Evolutionary conservation across 2,329 filamentous ascomycete species (phyloP), one percentile per base, ranked within the genome.

Genomic region (Alternaria gansuensis): DNA sequence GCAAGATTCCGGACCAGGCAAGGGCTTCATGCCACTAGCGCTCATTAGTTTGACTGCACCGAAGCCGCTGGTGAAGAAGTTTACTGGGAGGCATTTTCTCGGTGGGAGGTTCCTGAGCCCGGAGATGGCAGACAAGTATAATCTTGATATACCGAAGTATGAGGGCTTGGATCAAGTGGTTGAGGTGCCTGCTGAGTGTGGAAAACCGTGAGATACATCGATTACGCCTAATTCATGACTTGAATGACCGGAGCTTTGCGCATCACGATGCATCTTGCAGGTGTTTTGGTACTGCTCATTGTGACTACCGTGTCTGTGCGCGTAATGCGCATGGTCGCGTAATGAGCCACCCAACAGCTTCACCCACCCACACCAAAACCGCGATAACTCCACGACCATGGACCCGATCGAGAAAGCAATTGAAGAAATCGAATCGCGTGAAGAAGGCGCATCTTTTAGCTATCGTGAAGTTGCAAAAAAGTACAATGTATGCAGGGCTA

Each of bases 1-100:
- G 8, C 93, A 93, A 10, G 80, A 83, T 51, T 86, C 88, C 1
- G 94, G 92, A 0, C 84, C 91, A 0, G 94, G 93, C 0, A 89
- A 89, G 70, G 87, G 83, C 4, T 98, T 96, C 73, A 88, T 91
- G 80, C 95, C 95, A 65, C 82, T 84, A 33, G 88, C 89, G 21
- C 81, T 99, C 57, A 88, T 99, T 66, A 96, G 92, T 75, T 81
- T 99, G 72, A 97, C 94, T 46, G 95, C 95, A 9, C 93, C 95
- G 3, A 99, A 99, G 80, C 94, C 94, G 6, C 81, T 97, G 60
- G 90, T 92, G 6, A 90, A 89, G 77, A 87, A 88, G 75, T 99
- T 97, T 77, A 87, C 82, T 63, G 95, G 94, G 1, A 86, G 91
- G 45, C 95, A 99, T 81, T 99, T 98, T 73, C 78, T 99, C 54